These are phyloP conservation scores for Scleroderma citrinum DNA, from an alignment of 768 basidiomycete species.

Conservation along the genomic window DNA sequence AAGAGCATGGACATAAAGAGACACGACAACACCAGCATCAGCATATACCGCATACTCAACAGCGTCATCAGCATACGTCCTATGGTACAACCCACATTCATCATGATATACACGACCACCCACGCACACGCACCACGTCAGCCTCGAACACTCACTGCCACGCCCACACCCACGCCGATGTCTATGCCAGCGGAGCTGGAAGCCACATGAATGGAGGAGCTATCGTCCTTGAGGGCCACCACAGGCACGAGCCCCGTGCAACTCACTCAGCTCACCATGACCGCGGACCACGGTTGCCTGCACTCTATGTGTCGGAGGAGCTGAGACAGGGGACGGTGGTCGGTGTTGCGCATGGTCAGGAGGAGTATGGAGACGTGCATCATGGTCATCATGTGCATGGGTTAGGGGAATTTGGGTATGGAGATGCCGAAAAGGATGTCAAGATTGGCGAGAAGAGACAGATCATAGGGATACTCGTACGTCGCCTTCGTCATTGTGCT, in stretches of 20 bases:
- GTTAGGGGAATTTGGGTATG: neutral
- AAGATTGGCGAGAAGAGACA: conserved; percentile 53
- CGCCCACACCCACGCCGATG: neutral
- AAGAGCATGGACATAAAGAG: neutral
- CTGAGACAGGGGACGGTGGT: neutral
- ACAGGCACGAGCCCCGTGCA: conserved; percentile 27
- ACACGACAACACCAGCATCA: neutral
- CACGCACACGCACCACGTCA: neutral
- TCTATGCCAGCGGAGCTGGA: neutral
- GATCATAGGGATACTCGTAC: conserved; percentile 68
- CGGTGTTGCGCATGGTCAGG: neutral
- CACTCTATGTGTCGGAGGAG: conserved; percentile 17
- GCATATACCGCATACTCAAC: neutral
- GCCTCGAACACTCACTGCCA: neutral
- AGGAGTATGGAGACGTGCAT: neutral
- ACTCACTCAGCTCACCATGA: conserved; percentile 27
- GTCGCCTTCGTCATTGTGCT: neutral
- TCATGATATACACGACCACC: neutral
- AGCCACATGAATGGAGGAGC: neutral
- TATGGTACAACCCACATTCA: neutral
- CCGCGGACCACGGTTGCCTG: conserved; percentile 13
- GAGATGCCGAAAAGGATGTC: conserved; percentile 16
- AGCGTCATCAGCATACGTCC: conserved; percentile 1
- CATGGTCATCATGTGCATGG: conserved; percentile 5
- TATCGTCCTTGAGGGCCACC: conserved; percentile 30